A percentile compares a stretch with the other conserved stretches of the same genome.
Evolutionary conservation across 305 asterid genomes (phyloP).

Genomic region (Petunia hybrid): DNA sequence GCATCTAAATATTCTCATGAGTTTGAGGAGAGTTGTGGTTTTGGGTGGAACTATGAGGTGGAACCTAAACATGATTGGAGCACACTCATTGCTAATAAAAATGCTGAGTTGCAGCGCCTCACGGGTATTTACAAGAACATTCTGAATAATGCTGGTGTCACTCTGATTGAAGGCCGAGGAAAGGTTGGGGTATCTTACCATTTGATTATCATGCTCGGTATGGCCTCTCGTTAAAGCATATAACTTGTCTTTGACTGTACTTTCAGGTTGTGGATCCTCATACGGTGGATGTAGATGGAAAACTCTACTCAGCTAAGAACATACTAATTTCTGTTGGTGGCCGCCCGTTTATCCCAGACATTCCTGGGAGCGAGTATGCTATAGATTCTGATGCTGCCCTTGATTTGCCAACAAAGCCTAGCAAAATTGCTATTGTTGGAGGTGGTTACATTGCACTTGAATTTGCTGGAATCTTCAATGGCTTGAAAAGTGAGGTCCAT

Average conservation of each 20-base stretch:
- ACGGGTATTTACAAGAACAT: constrained; percentile 87
- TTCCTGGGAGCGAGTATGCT: constrained; percentile 89
- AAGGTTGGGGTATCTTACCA: constrained; percentile 65
- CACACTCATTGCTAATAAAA: constrained; percentile 91
- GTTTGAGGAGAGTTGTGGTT: constrained; percentile 90
- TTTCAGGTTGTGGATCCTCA: constrained; percentile 87
- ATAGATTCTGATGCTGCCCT: constrained; percentile 98
- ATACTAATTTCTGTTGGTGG: constrained; percentile 95
- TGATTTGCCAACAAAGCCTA: constrained; percentile 86
- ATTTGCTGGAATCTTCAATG: constrained; percentile 99
- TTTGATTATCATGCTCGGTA: neutral
- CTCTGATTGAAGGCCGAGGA: constrained; percentile 92
- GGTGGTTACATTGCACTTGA: constrained; percentile 99
- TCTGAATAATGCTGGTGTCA: constrained; percentile 76
- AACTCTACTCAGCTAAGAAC: constrained; percentile 82
- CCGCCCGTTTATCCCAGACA: constrained; percentile 91
- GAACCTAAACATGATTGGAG: constrained; percentile 96
- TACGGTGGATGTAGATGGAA: constrained; percentile 89
- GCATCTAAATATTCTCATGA: constrained; percentile 95
- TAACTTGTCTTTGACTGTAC: constrained; percentile 11
- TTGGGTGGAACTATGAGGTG: constrained; percentile 84
- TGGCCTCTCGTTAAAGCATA: neutral
- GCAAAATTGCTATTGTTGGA: constrained; percentile 90
- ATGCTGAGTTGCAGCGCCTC: constrained; percentile 89
- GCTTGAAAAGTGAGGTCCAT: constrained; percentile 83